These are phyloP conservation scores for Lichtheimia corymbifera DNA, from an alignment of 371 early-diverging fungal species.

Conservation along the genomic window DNA sequence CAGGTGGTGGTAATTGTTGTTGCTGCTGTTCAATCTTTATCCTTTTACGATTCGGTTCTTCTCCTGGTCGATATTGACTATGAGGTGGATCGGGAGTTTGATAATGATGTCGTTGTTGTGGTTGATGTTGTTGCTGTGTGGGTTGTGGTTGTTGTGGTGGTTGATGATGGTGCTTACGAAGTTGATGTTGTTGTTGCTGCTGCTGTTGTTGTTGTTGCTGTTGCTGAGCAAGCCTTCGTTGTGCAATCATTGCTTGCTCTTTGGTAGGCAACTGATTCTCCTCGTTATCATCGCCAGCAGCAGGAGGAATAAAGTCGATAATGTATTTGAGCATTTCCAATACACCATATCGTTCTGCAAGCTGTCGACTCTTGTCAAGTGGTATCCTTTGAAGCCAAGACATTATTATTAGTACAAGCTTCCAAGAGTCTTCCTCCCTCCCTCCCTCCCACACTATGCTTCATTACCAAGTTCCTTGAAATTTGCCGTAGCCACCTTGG, in stretches of 20 bases:
- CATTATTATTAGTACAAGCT: neutral
- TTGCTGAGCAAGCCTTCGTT: slow-evolving; percentile 8
- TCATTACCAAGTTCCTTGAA: slow-evolving; percentile 88
- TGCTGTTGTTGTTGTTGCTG: neutral
- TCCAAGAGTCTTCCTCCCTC: too few species aligned
- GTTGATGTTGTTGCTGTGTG: neutral
- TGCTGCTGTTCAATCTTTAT: neutral
- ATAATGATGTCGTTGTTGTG: neutral
- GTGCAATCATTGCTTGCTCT: slow-evolving; percentile 24
- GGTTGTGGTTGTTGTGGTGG: neutral
- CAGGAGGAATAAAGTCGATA: slow-evolving; percentile 64
- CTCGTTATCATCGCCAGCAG: slow-evolving; percentile 12
- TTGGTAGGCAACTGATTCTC: slow-evolving; percentile 25
- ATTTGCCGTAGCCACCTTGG: slow-evolving; percentile 98
- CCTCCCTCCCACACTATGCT: neutral
- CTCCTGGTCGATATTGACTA: neutral
- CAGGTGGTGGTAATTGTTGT: neutral
- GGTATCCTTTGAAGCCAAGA: slow-evolving; percentile 68
- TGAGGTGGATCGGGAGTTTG: neutral
- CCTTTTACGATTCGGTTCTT: slow-evolving; percentile 3
- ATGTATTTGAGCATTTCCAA: slow-evolving; percentile 61
- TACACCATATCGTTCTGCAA: slow-evolving; percentile 76
- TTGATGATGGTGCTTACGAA: neutral
- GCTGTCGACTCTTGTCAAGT: slow-evolving; percentile 67
- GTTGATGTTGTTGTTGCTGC: neutral